A percentile compares a stretch with the other conserved stretches of the same genome.
These are phyloP conservation scores for Saccharomycopsis oosterbeekiorum DNA, from an alignment of 805 yeast species.

Conservation along the genomic window DNA sequence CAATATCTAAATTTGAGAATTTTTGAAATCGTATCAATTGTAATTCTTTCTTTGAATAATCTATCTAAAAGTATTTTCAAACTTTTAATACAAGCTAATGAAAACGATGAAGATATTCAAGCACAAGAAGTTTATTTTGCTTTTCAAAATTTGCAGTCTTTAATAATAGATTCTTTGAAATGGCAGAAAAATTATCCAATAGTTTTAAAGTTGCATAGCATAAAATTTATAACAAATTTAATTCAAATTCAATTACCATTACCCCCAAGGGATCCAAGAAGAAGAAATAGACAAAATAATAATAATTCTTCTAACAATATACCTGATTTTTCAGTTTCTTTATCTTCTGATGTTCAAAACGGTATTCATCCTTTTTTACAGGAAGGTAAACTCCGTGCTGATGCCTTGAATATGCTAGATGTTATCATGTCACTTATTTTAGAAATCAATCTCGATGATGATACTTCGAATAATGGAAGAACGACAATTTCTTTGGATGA, in stretches of 20 bases:
- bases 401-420: conserved; percentile 63
- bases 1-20: not conserved
- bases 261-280: conserved; percentile 21
- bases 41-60: not conserved
- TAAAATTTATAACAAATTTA: conserved; percentile 58
- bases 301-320: not conserved
- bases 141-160: not conserved
- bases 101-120: not conserved
- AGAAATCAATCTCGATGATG: conserved; percentile 33
- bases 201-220: conserved; percentile 38
- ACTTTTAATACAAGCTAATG: not conserved
- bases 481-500: not conserved
- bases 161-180: not conserved
- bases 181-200: not conserved
- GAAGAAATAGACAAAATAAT: conserved; percentile 13
- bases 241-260: conserved; percentile 43
- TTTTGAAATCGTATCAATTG: not conserved
- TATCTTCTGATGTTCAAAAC: conserved; percentile 31
- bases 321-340: conserved; percentile 34
- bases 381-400: conserved; percentile 47
- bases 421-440: conserved; percentile 45
- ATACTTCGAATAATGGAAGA: not conserved
- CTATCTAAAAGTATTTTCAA: not conserved
- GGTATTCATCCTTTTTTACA: conserved; percentile 55
- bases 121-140: not conserved